Evolutionary conservation across 1,284 basidiomycete species (phyloP).

Genomic region (Heimioporus retisporus): DNA sequence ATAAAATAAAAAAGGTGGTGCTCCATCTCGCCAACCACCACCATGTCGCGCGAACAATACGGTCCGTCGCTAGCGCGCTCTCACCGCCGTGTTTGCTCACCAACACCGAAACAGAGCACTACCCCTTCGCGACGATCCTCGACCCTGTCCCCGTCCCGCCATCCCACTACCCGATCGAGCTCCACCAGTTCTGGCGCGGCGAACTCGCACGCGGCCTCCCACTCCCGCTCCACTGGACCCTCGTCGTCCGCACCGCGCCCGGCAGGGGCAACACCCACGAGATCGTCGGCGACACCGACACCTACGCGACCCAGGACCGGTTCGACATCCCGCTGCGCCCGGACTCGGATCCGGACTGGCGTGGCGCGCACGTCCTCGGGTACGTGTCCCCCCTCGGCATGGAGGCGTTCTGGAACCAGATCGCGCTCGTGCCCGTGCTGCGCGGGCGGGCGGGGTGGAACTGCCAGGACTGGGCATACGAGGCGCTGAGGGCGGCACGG

Average conservation of each 20-base stretch:
- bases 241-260: conserved; percentile 33
- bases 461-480: conserved; percentile 28
- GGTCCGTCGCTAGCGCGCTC: no score
- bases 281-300: conserved; percentile 35
- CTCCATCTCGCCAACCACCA: no score
- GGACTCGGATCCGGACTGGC: conserved; percentile 7
- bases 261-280: conserved; percentile 36
- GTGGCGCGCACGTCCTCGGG: conserved; percentile 24
- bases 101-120: neutral
- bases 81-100: no score
- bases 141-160: conserved; percentile 31
- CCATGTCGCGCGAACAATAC: no score
- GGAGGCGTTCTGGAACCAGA: conserved; percentile 4
- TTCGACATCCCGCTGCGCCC: conserved; percentile 19
- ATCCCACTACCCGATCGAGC: conserved; percentile 33
- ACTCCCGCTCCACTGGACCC: conserved; percentile 39
- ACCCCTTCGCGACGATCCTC: conserved; percentile 22
- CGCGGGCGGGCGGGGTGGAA: conserved; percentile 21
- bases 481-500: conserved; percentile 13
- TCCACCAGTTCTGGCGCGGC: conserved; percentile 42
- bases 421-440: conserved; percentile 16
- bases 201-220: conserved; percentile 15
- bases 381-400: conserved; percentile 15
- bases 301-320: conserved; percentile 28
- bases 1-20: no score